A percentile compares a stretch with the other conserved stretches of the same genome.
Conservation (phyloP, 1,139 yeast species). For the Scheffersomyces insectosa region DNA sequence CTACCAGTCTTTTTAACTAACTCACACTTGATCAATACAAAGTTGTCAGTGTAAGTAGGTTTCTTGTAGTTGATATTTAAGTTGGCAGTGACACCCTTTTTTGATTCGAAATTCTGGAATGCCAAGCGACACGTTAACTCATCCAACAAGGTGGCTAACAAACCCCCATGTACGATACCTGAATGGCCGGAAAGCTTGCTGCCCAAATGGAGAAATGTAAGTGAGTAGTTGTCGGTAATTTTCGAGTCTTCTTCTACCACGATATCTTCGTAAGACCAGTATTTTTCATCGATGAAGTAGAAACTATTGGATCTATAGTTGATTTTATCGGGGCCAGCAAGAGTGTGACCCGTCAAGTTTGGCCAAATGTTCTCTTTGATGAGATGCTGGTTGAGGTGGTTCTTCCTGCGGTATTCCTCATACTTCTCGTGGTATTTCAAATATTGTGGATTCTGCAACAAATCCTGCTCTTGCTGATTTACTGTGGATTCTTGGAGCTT, state of each 20-base stretch:
- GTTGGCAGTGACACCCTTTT: slow-evolving; percentile 48
- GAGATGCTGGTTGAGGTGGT: slow-evolving; percentile 5
- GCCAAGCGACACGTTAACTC: slow-evolving; percentile 55
- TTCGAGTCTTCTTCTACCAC: slow-evolving; percentile 10
- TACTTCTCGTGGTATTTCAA: slow-evolving; percentile 8
- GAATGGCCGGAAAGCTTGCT: slow-evolving; percentile 48
- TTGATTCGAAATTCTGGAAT: slow-evolving; percentile 45
- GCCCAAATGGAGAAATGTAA: slow-evolving; percentile 50
- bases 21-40: slow-evolving; percentile 37
- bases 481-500: slow-evolving; percentile 1
- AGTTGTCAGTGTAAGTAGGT: slow-evolving; percentile 38
- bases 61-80: slow-evolving; percentile 43
- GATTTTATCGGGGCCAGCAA: slow-evolving; percentile 38
- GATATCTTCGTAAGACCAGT: slow-evolving; percentile 17
- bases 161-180: slow-evolving; percentile 58
- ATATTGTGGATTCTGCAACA: slow-evolving; percentile 5
- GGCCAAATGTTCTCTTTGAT: slow-evolving; percentile 25
- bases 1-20: slow-evolving; percentile 37
- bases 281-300: slow-evolving; percentile 35
- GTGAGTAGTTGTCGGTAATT: slow-evolving; percentile 24
- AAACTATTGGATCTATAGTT: slow-evolving; percentile 36
- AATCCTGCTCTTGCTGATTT: not conserved
- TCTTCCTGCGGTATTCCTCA: slow-evolving; percentile 4
- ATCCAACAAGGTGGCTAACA: slow-evolving; percentile 53
- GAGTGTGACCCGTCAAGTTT: slow-evolving; percentile 38